These are phyloP conservation scores for Physcia stellaris DNA, from an alignment of 495 filamentous ascomycete genomes.

Conservation along the genomic window DNA sequence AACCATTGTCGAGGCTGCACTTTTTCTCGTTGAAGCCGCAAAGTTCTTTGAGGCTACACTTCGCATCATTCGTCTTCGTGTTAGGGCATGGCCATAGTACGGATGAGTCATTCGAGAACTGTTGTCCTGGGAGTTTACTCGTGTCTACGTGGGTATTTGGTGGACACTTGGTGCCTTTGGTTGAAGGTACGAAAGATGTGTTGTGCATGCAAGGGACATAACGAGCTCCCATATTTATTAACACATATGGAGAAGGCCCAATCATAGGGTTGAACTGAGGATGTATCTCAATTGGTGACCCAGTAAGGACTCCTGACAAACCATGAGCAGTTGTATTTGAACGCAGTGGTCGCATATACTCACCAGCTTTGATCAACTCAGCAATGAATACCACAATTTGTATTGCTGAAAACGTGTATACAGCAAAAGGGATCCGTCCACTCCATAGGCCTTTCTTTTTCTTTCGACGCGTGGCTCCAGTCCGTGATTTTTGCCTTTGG, in stretches of 20 bases:
- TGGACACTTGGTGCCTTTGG: conserved; percentile 34
- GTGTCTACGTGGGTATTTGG: too few species aligned
- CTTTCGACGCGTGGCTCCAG: conserved; percentile 25
- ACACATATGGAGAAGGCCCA: conserved; percentile 74
- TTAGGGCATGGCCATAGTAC: conserved; percentile 81
- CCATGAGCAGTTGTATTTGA: too few species aligned
- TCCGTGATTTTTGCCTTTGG: conserved; percentile 13
- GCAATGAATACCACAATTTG: conserved; percentile 84
- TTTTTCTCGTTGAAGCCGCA: conserved; percentile 57
- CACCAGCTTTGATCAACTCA: conserved; percentile 73
- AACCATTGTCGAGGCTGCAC: conserved; percentile 83
- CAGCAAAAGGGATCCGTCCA: conserved; percentile 63
- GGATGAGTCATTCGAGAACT: too few species aligned
- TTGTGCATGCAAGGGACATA: conserved; percentile 93
- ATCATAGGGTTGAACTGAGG: conserved; percentile 94
- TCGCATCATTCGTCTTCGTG: conserved; percentile 41
- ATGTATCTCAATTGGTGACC: conserved; percentile 69
- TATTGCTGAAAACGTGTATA: conserved; percentile 62
- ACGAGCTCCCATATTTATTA: conserved; percentile 93
- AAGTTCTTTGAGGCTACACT: conserved; percentile 60
- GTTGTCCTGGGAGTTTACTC: too few species aligned
- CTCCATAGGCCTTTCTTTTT: conserved; percentile 39
- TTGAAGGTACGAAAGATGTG: conserved; percentile 50
- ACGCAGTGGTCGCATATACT: too few species aligned
- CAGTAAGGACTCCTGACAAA: conserved; percentile 36